Conservation (phyloP, 768 basidiomycete species). For the Daedaleopsis sinensis region DNA sequence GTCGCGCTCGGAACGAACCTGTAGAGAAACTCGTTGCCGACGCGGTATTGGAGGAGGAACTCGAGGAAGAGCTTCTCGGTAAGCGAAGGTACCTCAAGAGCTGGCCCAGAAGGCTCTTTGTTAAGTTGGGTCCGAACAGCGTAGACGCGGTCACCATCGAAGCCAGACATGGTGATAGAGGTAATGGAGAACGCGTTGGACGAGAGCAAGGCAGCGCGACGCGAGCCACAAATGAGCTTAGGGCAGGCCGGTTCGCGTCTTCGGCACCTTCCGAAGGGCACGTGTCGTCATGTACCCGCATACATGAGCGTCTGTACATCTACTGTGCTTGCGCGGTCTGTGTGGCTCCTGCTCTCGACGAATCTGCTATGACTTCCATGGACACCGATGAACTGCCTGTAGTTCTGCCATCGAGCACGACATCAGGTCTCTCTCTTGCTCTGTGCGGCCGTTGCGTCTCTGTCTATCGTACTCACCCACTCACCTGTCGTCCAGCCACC, state of each 20-base stretch:
- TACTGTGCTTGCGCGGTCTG: not conserved
- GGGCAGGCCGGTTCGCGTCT: slow-evolving; percentile 29
- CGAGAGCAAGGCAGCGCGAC: slow-evolving; percentile 12
- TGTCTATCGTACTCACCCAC: slow-evolving; percentile 5
- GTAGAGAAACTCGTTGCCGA: slow-evolving; percentile 91
- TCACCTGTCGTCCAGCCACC: slow-evolving; percentile 63
- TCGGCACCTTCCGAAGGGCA: slow-evolving; percentile 40
- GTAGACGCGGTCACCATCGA: slow-evolving; percentile 81
- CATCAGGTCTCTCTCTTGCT: slow-evolving; percentile 74
- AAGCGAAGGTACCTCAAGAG: slow-evolving; percentile 77
- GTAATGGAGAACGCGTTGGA: not conserved
- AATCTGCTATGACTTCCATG: slow-evolving; percentile 56
- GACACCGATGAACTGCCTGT: slow-evolving; percentile 79
- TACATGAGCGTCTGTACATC: slow-evolving; percentile 6
- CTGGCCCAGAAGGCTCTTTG: slow-evolving; percentile 46
- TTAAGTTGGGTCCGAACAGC: slow-evolving; percentile 76
- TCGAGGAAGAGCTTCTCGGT: slow-evolving; percentile 80
- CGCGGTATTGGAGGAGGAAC: slow-evolving; percentile 86
- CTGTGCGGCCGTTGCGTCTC: slow-evolving; percentile 50
- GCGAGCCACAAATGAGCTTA: slow-evolving; percentile 22
- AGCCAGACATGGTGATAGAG: slow-evolving; percentile 72
- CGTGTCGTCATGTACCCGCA: slow-evolving; percentile 63
- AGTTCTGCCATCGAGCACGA: slow-evolving; percentile 69
- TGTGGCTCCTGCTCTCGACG: not conserved
- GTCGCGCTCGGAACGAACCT: slow-evolving; percentile 47